phyloP scores from a whole-genome alignment of 2,329 filamentous ascomycete genomes.

The Pseudogymnoascus sp. region DNA sequence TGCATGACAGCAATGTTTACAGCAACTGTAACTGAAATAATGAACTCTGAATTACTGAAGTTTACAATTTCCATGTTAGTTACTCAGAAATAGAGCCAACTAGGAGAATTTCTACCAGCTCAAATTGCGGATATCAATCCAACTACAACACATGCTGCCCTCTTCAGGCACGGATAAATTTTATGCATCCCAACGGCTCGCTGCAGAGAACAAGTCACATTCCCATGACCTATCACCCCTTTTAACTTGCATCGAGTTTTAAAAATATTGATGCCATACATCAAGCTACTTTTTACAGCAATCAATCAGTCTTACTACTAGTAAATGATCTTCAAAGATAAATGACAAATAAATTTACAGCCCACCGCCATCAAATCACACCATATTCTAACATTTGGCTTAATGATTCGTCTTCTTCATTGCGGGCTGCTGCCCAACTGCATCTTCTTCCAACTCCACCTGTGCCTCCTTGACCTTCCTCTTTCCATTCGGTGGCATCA shows the following conservation, averaged over 20 bases:
- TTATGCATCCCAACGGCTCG: not conserved
- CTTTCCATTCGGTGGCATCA: not conserved
- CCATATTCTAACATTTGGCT: not conserved
- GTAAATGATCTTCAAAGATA: not conserved
- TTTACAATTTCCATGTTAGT: too few species aligned
- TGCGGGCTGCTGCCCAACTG: not conserved
- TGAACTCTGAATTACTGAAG: too few species aligned
- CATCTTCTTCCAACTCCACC: not conserved
- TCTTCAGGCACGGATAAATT: not conserved
- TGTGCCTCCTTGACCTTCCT: not conserved
- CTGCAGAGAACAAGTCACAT: not conserved
- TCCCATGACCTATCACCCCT: not conserved
- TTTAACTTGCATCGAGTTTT: not conserved
- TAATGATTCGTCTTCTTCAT: not conserved
- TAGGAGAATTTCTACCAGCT: too few species aligned
- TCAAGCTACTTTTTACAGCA: not conserved
- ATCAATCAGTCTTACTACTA: not conserved
- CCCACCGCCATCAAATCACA: not conserved
- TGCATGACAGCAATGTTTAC: too few species aligned
- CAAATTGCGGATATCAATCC: too few species aligned
- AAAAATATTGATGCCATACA: not conserved
- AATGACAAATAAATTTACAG: not conserved
- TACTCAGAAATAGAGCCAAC: too few species aligned
- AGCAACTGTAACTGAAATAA: too few species aligned
- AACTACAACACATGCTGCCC: too few species aligned